phyloP scores from a whole-genome alignment of 768 basidiomycete species.

The Collybiopsis confluens region DNA sequence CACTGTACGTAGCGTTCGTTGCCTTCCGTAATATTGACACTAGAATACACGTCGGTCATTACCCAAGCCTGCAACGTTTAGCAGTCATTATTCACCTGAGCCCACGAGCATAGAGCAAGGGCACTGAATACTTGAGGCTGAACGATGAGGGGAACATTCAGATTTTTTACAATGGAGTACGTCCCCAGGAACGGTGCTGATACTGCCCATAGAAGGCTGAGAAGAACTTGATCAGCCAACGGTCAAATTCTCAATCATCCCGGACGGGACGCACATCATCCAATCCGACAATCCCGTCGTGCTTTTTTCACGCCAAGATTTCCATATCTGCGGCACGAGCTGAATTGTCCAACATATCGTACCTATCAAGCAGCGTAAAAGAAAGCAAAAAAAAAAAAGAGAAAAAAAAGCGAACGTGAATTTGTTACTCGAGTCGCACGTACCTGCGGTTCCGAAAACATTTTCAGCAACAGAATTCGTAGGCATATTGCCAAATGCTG shows the following conservation, averaged over 20 bases:
- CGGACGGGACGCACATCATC: constrained; percentile 51
- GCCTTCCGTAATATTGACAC: constrained; percentile 62
- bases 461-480: constrained; percentile 57
- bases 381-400: no score
- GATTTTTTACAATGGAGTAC: constrained; percentile 59
- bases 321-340: constrained; percentile 72
- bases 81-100: not conserved
- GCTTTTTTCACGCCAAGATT: constrained; percentile 63
- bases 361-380: constrained; percentile 41
- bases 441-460: constrained; percentile 65
- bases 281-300: constrained; percentile 66
- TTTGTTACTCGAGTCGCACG: no score
- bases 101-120: constrained; percentile 3
- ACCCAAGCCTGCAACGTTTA: constrained; percentile 25
- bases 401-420: no score
- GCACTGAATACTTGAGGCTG: constrained; percentile 62
- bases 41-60: constrained; percentile 62
- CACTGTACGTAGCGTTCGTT: constrained; percentile 30
- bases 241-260: not conserved
- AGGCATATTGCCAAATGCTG: no score
- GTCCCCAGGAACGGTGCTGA: constrained; percentile 58
- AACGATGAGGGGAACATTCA: constrained; percentile 70
- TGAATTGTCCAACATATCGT: constrained; percentile 66
- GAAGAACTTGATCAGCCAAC: not conserved
- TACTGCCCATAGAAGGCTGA: constrained; percentile 58